Evolutionary conservation across 1,139 yeast genomes (phyloP), one percentile per base, ranked within the genome.

Genomic region (Hemisphaericaspora subhashii): DNA sequence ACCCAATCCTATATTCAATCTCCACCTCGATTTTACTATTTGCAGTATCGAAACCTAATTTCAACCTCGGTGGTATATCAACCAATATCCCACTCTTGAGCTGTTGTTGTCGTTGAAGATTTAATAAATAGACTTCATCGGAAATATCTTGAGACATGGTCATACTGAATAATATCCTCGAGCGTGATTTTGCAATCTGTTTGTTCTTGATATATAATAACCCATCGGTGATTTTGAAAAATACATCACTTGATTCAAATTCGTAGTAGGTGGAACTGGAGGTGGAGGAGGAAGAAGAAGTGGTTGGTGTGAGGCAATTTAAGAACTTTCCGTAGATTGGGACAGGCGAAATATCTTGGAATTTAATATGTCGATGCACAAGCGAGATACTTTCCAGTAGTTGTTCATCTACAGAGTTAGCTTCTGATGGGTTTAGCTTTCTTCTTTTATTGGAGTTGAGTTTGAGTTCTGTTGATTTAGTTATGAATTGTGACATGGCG

Each of bases 1-100:
- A 28, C 10, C 25, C 21, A 30, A 51, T 43, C 3, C 14, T 6
- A 40, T 44, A 48, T 1, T 14, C 15, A 7, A 51, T 37, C 11
- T 27, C 25, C 4, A 48, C 38, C 7, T 22, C 10, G 10, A 49
- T 28, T 17, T 22, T 20, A 27, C 44, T 45, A 3, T 25, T 30
- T 6, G 20, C 31, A 3, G 40, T 24, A 31, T 37, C 25, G 14
- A 49, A 39, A 2, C 28, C 33, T 12, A 45, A 20, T 11, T 36
- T 35, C 31, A 35, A 7, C 26, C 10, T 18, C 3, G 33, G 29
- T 7, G 12, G 24, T n/a, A n/a, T n/a, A 18, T 26, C 22, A 8
- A 27, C 23, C 11, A 15, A 16, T 6, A 45, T 27, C 9, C 42
- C 39, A 37, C 43, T 22, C 18, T 37, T 36, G 4, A 25, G n/a